Conservation (phyloP, 768 basidiomycete genomes). For the Chalciporus pseudorubinellus region DNA sequence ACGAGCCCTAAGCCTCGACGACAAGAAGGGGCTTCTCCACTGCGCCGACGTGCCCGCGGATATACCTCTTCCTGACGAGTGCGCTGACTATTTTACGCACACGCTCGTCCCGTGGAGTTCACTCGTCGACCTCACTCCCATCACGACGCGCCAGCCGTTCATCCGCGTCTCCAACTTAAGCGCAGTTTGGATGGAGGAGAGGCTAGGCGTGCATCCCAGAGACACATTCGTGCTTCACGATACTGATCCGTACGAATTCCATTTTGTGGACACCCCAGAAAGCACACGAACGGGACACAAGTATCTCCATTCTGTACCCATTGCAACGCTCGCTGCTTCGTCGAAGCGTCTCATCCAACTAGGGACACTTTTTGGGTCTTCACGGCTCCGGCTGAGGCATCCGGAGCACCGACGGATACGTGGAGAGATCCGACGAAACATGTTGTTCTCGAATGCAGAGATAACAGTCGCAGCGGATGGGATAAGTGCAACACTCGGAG, state of each 20-base stretch:
- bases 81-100: slow-evolving; percentile 56
- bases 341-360: slow-evolving; percentile 58
- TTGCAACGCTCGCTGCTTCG: slow-evolving; percentile 10
- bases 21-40: slow-evolving; percentile 51
- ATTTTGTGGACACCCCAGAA: slow-evolving; percentile 21
- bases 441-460: slow-evolving; percentile 54
- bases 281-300: slow-evolving; percentile 9
- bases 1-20: slow-evolving; percentile 44
- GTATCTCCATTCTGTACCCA: slow-evolving; percentile 3
- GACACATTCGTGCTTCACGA: slow-evolving; percentile 55
- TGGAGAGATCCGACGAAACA: slow-evolving; percentile 46
- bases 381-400: slow-evolving; percentile 54
- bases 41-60: slow-evolving; percentile 41
- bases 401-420: slow-evolving; percentile 42
- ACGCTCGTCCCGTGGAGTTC: slow-evolving; percentile 70
- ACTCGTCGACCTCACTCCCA: slow-evolving; percentile 53
- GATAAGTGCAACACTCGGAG: slow-evolving; percentile 45
- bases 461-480: slow-evolving; percentile 43
- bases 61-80: slow-evolving; percentile 49
- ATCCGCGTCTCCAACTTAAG: slow-evolving; percentile 51
- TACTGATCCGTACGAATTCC: slow-evolving; percentile 49
- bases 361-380: slow-evolving; percentile 76
- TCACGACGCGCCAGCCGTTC: slow-evolving; percentile 41
- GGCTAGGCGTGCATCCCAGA: slow-evolving; percentile 26
- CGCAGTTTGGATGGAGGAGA: slow-evolving; percentile 25